Base-by-base conservation (phyloP, 2,329 filamentous ascomycete species). In the Mollisiaceae sp. region DNA sequence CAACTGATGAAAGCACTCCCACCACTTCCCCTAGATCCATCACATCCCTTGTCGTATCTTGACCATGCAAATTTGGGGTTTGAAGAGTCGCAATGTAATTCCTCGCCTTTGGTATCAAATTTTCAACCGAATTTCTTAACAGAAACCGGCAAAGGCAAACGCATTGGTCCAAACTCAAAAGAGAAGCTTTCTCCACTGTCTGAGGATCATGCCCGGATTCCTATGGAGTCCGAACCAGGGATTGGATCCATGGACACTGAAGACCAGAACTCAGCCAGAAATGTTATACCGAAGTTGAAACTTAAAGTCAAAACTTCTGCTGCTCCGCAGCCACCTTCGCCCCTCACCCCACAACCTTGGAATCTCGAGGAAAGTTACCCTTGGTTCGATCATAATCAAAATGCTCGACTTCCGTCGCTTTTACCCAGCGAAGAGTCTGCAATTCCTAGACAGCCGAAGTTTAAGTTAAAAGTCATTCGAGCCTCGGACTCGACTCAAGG, bases 1-100 rank as follows among this genome's bases (percentile, higher is more conserved):
- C 73, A 75, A 38, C 66, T 76, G 11, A 77, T 77, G 74, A 77
- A 77, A 63, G 71, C 75, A 35, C 70, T 77, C 24, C 75, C 75
- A 27, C 64, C 72, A 9, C 39, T 75, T 22, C 74, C 75, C 32
- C 68, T 69, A 12, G 68, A 74, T 41, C 63, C 64, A 22, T 32
- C 59, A 12, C 35, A 64, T 65, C 41, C 55, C n/a, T 59, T 54
- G 2, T 22, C 57, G 3, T 59, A 65, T 15, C 64, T 62, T 54
- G 11, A n/a, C 18, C 45, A 60, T 22, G 15, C 35, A 12, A 36
- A 20, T 2, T 18, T 43, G 5, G 22, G 24, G 24, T 62, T 66
- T 27, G 45, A 55, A 12, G 65, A 66, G 12, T 20, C 66, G 2
- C 59, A 66, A 55, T 68, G 38, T 54, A 63, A 50, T 5, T 68